Evolutionary conservation across 208 protist species (phyloP).

Genomic region (Wallacemonas collosoma): DNA sequence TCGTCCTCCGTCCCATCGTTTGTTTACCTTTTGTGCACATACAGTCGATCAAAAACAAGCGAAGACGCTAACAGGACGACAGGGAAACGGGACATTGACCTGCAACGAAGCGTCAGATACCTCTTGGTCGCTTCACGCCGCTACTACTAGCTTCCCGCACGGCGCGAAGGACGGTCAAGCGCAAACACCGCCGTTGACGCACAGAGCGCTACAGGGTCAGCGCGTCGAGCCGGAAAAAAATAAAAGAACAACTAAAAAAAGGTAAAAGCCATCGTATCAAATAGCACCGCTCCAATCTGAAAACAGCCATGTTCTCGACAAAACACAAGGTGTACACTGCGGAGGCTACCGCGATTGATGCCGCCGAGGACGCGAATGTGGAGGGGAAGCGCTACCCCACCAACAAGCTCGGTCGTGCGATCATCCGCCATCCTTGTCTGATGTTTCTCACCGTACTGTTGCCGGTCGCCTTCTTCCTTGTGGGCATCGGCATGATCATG

Average conservation of each 20-base stretch:
- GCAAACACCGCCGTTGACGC: no score
- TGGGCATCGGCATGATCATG: slow-evolving; percentile 28
- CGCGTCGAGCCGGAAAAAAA: not conserved
- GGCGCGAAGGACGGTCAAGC: no score
- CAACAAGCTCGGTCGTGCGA: slow-evolving; percentile 23
- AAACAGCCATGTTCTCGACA: slow-evolving; percentile 12
- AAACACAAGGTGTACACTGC: slow-evolving; percentile 46
- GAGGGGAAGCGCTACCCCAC: slow-evolving; percentile 53
- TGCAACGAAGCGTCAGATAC: no score
- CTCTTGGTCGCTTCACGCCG: no score
- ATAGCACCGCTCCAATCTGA: not conserved
- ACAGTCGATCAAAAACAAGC: no score
- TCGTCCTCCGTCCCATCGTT: no score
- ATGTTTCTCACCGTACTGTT: slow-evolving; percentile 31
- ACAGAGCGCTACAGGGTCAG: no score
- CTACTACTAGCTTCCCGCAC: no score
- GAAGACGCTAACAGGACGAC: no score
- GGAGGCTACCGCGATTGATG: slow-evolving; percentile 30
- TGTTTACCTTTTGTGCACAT: no score
- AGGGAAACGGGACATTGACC: no score
- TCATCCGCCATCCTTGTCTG: slow-evolving; percentile 22
- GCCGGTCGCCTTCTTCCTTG: slow-evolving; percentile 41
- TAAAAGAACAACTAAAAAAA: not conserved
- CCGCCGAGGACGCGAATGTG: slow-evolving; percentile 39
- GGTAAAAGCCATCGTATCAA: not conserved